Percentiles rank a stretch among this genome's conserved stretches.
phyloP scores from a whole-genome alignment of 495 filamentous ascomycete species.

The Talaromyces liani region DNA sequence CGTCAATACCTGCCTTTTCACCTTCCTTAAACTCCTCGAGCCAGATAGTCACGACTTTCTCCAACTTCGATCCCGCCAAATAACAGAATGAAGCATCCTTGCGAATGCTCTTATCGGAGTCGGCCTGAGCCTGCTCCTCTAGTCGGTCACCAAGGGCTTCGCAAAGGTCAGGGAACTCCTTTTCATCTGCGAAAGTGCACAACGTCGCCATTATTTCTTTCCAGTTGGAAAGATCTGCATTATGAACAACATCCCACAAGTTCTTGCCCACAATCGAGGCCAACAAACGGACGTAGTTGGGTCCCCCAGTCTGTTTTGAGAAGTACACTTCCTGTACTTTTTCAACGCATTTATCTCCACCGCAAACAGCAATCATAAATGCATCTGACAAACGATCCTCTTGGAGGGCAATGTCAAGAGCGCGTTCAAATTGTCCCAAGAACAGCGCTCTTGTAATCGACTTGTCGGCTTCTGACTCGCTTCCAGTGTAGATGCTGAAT shows the following conservation, averaged over 20 bases:
- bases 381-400: conserved; percentile 90
- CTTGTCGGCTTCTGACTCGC: conserved; percentile 74
- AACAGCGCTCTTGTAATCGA: conserved; percentile 81
- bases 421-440: conserved; percentile 83
- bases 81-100: conserved; percentile 96
- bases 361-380: conserved; percentile 96
- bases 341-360: conserved; percentile 86
- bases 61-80: conserved; percentile 87
- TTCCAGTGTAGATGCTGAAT: conserved; percentile 75
- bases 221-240: conserved; percentile 88
- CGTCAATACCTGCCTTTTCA: conserved; percentile 65
- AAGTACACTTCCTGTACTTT: conserved; percentile 92
- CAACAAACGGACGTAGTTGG: conserved; percentile 87
- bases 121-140: conserved; percentile 53
- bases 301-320: conserved; percentile 66
- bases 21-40: conserved; percentile 76
- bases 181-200: conserved; percentile 85
- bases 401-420: conserved; percentile 77
- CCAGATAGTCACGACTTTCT: conserved; percentile 95
- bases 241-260: conserved; percentile 95
- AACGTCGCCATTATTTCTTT: conserved; percentile 93
- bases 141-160: conserved; percentile 91
- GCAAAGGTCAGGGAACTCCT: conserved; percentile 93
- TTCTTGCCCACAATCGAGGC: conserved; percentile 94
- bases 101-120: conserved; percentile 46